A percentile compares a stretch with the other conserved stretches of the same genome.
These are phyloP conservation scores for Salisapilia sapeloensis DNA, from an alignment of 352 stramenopile genomes.

Conservation along the genomic window DNA sequence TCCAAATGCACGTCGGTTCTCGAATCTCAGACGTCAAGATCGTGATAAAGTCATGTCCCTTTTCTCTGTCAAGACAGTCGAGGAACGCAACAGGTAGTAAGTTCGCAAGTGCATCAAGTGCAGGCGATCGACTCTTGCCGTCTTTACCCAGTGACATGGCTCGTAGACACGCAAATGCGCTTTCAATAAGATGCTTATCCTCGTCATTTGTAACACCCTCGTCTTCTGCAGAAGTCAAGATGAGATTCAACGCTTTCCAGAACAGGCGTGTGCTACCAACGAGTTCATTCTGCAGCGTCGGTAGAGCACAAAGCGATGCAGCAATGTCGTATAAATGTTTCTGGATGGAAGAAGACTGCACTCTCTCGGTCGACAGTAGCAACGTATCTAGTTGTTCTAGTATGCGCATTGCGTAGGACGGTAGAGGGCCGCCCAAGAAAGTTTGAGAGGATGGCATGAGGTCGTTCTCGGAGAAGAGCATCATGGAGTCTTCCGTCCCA, in stretches of 20 bases:
- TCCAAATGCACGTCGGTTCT: constrained; percentile 66
- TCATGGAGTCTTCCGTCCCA: too few relatives aligned
- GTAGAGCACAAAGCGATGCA: constrained; percentile 34
- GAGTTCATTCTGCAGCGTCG: constrained; percentile 40
- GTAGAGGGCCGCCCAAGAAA: constrained; percentile 3
- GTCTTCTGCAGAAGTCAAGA: constrained; percentile 46
- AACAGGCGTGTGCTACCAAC: constrained; percentile 46
- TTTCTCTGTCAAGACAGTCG: constrained; percentile 48
- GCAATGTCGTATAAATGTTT: constrained; percentile 64
- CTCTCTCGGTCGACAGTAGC: constrained; percentile 49
- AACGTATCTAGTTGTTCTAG: constrained; percentile 44
- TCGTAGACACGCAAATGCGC: constrained; percentile 44
- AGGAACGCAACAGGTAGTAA: constrained; percentile 58
- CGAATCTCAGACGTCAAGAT: constrained; percentile 55
- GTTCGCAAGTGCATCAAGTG: constrained; percentile 40
- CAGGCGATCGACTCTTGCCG: constrained; percentile 27
- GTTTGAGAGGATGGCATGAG: neutral
- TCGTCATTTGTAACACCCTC: constrained; percentile 38
- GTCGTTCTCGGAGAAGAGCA: too few relatives aligned
- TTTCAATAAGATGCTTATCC: constrained; percentile 39
- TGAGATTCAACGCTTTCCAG: constrained; percentile 64
- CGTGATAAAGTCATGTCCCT: constrained; percentile 52
- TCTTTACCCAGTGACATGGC: constrained; percentile 37
- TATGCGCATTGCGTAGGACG: constrained; percentile 11
- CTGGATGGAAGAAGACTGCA: constrained; percentile 65